These are phyloP conservation scores for Sugiyamaella valdiviana DNA, from an alignment of 805 yeast genomes.

Conservation along the genomic window DNA sequence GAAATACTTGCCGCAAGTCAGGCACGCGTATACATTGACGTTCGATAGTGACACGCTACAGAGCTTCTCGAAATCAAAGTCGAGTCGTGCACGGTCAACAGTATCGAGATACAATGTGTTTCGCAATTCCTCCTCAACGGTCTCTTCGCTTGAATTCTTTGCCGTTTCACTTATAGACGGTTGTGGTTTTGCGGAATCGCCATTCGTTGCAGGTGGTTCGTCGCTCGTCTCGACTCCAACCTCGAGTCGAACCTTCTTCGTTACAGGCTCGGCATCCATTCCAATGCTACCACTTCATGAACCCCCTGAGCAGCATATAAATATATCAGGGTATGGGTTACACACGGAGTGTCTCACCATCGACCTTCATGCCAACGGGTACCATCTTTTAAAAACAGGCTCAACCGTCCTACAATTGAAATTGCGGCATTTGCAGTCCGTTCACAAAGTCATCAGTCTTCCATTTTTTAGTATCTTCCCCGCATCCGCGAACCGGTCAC, in stretches of 20 bases:
- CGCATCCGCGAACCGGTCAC: background rate
- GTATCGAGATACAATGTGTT: conserved; percentile 23
- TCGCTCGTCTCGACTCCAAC: background rate
- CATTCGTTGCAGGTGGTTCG: background rate
- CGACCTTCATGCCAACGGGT: too few relatives aligned
- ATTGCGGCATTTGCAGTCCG: too few relatives aligned
- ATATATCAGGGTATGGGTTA: background rate
- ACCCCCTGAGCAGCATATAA: background rate
- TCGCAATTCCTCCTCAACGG: background rate
- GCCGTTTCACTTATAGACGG: background rate
- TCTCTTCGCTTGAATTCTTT: background rate
- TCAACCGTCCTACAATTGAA: too few relatives aligned
- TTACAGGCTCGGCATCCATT: background rate
- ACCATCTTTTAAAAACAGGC: too few relatives aligned
- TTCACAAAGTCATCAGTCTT: too few relatives aligned
- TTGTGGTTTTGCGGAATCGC: background rate
- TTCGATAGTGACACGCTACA: conserved; percentile 60
- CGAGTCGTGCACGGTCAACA: conserved; percentile 42
- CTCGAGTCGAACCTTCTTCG: background rate
- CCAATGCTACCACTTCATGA: background rate
- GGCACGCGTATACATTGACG: conserved; percentile 62
- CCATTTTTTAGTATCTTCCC: too few relatives aligned
- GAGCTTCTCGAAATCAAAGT: conserved; percentile 64
- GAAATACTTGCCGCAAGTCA: conserved; percentile 66
- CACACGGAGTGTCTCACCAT: background rate